A percentile compares a stretch with the other conserved stretches of the same genome.
Conservation (phyloP, 805 yeast genomes). For the Cyberlindnera galapagoensis region DNA sequence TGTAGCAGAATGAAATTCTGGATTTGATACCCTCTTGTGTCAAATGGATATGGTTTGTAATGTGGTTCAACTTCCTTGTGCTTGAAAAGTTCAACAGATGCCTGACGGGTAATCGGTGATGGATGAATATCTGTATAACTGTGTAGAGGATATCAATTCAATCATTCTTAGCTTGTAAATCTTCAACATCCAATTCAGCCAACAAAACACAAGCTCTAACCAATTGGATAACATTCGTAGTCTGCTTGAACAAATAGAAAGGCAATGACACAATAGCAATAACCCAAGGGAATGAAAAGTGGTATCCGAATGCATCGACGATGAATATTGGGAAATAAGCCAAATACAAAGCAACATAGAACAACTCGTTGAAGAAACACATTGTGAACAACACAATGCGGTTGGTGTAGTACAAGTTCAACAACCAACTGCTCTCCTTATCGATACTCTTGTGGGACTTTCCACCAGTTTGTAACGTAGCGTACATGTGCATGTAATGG, state of each 20-base stretch:
- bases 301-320: slow-evolving; percentile 26
- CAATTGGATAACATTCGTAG: slow-evolving; percentile 84
- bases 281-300: slow-evolving; percentile 54
- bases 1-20: too few relatives aligned
- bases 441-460: slow-evolving; percentile 79
- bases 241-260: slow-evolving; percentile 84
- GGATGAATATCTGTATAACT: too few relatives aligned
- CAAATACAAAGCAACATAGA: slow-evolving; percentile 84
- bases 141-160: too few relatives aligned
- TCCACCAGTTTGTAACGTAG: slow-evolving; percentile 75
- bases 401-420: slow-evolving; percentile 83
- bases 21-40: too few relatives aligned
- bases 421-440: slow-evolving; percentile 59
- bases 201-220: slow-evolving; percentile 75
- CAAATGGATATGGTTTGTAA: too few relatives aligned
- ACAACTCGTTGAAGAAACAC: slow-evolving; percentile 90
- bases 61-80: too few relatives aligned
- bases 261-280: slow-evolving; percentile 65
- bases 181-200: slow-evolving; percentile 61
- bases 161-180: slow-evolving; percentile 23
- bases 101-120: too few relatives aligned
- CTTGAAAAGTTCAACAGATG: too few relatives aligned
- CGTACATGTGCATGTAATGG: slow-evolving; percentile 98
- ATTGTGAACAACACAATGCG: slow-evolving; percentile 76
- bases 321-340: slow-evolving; percentile 43